A percentile compares a stretch with the other conserved stretches of the same genome.
phyloP scores from a whole-genome alignment of 1,139 yeast species.

The Zygosaccharomyces pseudobailii region DNA sequence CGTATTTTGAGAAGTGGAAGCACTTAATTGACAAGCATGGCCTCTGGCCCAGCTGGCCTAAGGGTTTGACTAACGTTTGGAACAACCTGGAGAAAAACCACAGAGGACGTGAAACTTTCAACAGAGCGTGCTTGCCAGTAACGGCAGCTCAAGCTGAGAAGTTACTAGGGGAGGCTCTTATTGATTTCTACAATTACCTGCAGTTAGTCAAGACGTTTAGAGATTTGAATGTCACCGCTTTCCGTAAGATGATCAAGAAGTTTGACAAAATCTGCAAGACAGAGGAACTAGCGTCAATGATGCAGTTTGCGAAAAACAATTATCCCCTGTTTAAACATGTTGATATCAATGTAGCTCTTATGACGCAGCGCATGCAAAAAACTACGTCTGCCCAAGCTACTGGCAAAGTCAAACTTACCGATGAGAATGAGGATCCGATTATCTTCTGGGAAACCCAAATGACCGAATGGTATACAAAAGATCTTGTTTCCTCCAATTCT shows the following conservation, averaged over 20 bases:
- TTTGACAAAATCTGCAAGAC: conserved; percentile 60
- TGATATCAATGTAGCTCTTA: conserved; percentile 23
- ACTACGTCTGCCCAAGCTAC: conserved; percentile 14
- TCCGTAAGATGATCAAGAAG: conserved; percentile 83
- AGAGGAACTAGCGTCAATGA: conserved; percentile 46
- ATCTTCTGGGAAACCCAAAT: conserved; percentile 56
- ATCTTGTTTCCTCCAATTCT: conserved; percentile 41
- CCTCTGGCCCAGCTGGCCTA: conserved; percentile 32
- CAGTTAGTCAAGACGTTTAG: conserved; percentile 75
- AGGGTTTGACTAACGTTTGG: conserved; percentile 9
- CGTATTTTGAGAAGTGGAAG: conserved; percentile 6
- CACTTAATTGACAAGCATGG: conserved; percentile 24
- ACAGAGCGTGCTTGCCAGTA: conserved; percentile 10
- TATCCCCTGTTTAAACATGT: conserved; percentile 30
- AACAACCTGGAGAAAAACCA: conserved; percentile 8
- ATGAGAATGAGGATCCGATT: conserved; percentile 28
- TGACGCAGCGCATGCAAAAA: conserved; percentile 25
- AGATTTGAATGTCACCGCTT: conserved; percentile 76
- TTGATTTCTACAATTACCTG: conserved; percentile 75
- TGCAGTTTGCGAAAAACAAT: conserved; percentile 39
- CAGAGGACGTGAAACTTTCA: conserved; percentile 37
- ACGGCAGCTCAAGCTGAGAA: conserved; percentile 54
- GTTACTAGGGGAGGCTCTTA: conserved; percentile 69
- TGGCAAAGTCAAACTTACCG: conserved; percentile 12
- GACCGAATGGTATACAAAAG: conserved; percentile 67